Base-by-base conservation (phyloP, 1,284 basidiomycete genomes). In the Heterobasidion irregulare region DNA sequence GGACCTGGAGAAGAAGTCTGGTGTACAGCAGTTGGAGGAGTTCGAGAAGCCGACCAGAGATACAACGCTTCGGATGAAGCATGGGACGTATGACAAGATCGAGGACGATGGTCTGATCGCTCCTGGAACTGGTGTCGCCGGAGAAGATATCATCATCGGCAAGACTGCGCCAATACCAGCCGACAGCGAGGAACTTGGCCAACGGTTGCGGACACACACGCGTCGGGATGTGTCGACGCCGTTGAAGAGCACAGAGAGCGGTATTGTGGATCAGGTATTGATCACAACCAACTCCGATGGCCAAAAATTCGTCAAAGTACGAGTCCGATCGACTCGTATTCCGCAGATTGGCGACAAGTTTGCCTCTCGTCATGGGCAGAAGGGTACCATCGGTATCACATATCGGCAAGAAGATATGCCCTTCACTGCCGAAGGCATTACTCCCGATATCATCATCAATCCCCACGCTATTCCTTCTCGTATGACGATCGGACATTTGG, bases 331-430 rank as follows among this genome's bases (percentile, higher is more conserved):
- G 4, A 96, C 94, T 8, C 90, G 96, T 76, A 84, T 98, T 53
- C 96, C 96, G 45, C 94, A 99, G 72, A 97, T 91, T 55, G 96
- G 96, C 49, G 96, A 99, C 80, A 99, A 99, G 75, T 99, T 99
- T 68, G 97, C 96, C 6, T 99, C 96, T 56, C 91, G 96, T 66
- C 97, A 99, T 70, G 97, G 97, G 67, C 96, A 99, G 74, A 99
- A 99, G 77, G 96, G 97, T 75, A 99, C 96, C 1, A 95, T 98
- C 61, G 96, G 96, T 72, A 98, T 99, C 72, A 98, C 95, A 0
- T 99, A 99, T 68, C 87, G 96, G 52, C 97, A 99, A 70, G 97
- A 99, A 71, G 96, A 99, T 70, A 98, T 99, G 96, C 96, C 96
- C 35, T 99, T 99, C 76, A 97, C 94, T 5, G 84, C 86, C 4